These are phyloP conservation scores for Hymenoscyphus occultus DNA, from an alignment of 2,329 filamentous ascomycete genomes.

Conservation along the genomic window DNA sequence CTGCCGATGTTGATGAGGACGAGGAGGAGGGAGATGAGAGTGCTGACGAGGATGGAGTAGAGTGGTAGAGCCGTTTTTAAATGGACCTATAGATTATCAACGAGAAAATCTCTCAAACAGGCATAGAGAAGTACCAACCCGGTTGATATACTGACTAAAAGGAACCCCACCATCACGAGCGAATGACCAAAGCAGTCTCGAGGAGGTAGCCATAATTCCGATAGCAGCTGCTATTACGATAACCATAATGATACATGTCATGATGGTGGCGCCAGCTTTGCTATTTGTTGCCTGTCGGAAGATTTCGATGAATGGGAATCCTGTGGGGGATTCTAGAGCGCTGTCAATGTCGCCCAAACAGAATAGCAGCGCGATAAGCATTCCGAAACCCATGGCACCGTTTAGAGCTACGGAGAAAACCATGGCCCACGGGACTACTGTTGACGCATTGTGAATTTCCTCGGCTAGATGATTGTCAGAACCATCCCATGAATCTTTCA, in stretches of 20 bases:
- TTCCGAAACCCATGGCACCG: constrained; percentile 42
- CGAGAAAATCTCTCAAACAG: constrained; percentile 11
- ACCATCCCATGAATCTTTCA: no score
- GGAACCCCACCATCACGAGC: constrained; percentile 44
- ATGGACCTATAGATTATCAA: constrained; percentile 15
- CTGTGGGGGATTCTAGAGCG: constrained; percentile 41
- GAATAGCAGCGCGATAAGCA: constrained; percentile 36
- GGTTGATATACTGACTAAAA: neutral
- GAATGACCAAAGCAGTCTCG: constrained; percentile 41
- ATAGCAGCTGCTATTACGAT: constrained; percentile 12
- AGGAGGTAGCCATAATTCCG: constrained; percentile 34
- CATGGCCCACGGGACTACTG: constrained; percentile 40
- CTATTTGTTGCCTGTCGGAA: constrained; percentile 45
- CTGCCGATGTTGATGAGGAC: constrained; percentile 48
- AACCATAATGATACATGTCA: constrained; percentile 42
- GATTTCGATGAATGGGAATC: constrained; percentile 49
- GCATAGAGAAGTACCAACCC: no score
- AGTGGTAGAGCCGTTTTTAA: constrained; percentile 37
- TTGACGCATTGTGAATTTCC: constrained; percentile 44
- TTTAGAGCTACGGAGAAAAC: constrained; percentile 48
- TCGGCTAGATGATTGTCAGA: constrained; percentile 11
- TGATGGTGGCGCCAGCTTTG: constrained; percentile 43
- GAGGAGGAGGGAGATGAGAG: constrained; percentile 15
- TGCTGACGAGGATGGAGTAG: constrained; percentile 33
- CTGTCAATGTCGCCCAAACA: constrained; percentile 36